A percentile compares a stretch with the other conserved stretches of the same genome.
phyloP scores from a whole-genome alignment of 768 basidiomycete genomes.

The Suillus subluteus region DNA sequence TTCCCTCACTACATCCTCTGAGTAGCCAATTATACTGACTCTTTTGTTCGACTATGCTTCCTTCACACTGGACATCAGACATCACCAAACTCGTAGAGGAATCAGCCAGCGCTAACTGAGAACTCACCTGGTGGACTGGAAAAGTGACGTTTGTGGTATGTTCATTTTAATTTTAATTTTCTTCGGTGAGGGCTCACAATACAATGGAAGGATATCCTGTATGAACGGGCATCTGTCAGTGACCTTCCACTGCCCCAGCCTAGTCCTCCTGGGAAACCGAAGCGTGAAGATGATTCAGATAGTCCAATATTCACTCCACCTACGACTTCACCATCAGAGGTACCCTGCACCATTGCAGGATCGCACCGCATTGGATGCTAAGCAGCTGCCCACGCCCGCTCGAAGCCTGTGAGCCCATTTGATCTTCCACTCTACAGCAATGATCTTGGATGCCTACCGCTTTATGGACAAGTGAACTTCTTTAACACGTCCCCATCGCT shows the following conservation, averaged over 20 bases:
- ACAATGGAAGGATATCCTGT: conserved; percentile 63
- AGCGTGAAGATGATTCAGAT: conserved; percentile 67
- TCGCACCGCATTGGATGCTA: conserved; percentile 38
- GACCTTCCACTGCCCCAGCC: conserved; percentile 68
- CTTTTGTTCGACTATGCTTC: no score
- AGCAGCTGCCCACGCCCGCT: conserved; percentile 14
- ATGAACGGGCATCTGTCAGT: conserved; percentile 71
- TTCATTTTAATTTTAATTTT: neutral
- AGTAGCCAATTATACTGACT: no score
- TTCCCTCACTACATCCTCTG: no score
- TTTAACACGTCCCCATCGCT: conserved; percentile 10
- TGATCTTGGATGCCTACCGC: conserved; percentile 59
- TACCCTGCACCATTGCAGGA: conserved; percentile 36
- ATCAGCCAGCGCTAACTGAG: no score
- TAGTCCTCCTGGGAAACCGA: conserved; percentile 53
- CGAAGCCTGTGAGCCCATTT: conserved; percentile 23
- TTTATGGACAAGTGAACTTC: conserved; percentile 37
- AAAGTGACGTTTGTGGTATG: conserved; percentile 57
- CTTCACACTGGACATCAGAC: no score
- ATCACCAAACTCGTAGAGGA: no score
- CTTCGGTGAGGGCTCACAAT: neutral
- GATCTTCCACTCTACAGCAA: conserved; percentile 58
- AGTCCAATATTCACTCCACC: conserved; percentile 36
- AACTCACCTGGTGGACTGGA: no score
- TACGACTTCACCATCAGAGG: conserved; percentile 20